These are phyloP conservation scores for Hymenoscyphus fraxineus DNA, from an alignment of 2,329 filamentous ascomycete genomes.

Conservation along the genomic window DNA sequence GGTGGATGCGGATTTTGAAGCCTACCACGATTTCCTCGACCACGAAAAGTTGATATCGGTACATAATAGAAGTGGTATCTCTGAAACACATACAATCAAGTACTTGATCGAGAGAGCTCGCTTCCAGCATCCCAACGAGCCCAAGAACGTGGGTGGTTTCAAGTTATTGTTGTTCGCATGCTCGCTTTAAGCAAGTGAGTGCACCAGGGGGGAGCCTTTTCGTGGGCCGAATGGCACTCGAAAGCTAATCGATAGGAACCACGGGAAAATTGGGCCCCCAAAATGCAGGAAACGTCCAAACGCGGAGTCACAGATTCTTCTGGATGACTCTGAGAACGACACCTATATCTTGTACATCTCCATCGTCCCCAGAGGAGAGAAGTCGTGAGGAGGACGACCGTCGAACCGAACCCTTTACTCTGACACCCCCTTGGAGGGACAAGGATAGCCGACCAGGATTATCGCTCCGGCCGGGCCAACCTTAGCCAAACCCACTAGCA, in stretches of 20 bases:
- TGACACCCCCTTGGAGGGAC: not conserved
- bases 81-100: conserved; percentile 31
- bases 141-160: conserved; percentile 54
- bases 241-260: not conserved
- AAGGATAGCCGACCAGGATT: not conserved
- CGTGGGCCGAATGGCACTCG: conserved; percentile 12
- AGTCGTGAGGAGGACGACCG: not conserved
- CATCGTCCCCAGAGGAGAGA: not conserved
- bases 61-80: conserved; percentile 21
- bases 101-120: conserved; percentile 40
- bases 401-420: not conserved
- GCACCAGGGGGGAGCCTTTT: not conserved
- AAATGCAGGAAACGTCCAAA: not conserved
- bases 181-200: conserved; percentile 29
- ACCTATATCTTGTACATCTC: not conserved
- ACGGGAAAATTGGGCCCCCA: not conserved
- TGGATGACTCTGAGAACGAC: not conserved
- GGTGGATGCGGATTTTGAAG: not conserved
- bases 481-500: not conserved
- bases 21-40: not conserved
- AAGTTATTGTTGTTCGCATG: conserved; percentile 17
- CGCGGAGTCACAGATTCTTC: not conserved
- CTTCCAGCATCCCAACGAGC: conserved; percentile 57
- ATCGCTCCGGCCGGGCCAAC: not conserved
- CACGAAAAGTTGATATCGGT: conserved; percentile 7